Percentiles rank a stretch among this genome's conserved stretches.
Conservation (phyloP, 345 rosid genomes). For the Arabis alpina region DNA sequence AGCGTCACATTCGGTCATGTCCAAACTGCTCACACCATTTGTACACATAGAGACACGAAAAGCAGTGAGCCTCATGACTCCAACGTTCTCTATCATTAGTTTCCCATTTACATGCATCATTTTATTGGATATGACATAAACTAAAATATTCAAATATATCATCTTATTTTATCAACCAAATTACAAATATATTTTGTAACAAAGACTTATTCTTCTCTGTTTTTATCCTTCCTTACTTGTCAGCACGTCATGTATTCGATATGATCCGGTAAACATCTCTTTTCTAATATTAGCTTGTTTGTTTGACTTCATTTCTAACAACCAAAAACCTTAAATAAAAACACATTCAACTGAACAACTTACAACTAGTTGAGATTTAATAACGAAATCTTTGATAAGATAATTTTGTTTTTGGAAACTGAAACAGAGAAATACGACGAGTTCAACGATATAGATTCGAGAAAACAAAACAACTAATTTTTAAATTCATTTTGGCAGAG, state of each 20-base stretch:
- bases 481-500: background rate
- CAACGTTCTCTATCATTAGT: no score
- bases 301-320: slow-evolving; percentile 7
- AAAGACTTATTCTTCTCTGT: slow-evolving; percentile 11
- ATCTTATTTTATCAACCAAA: no score
- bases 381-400: background rate
- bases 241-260: slow-evolving; percentile 10
- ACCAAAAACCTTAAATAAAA: background rate
- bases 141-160: no score
- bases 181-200: background rate
- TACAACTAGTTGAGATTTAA: background rate
- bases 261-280: background rate
- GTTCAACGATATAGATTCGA: slow-evolving; percentile 10
- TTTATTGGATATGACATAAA: no score
- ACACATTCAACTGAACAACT: background rate
- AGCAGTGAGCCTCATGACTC: background rate
- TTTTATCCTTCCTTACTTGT: slow-evolving; percentile 1
- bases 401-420: background rate
- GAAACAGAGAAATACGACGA: background rate
- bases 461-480: slow-evolving; percentile 24
- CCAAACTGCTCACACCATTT: background rate
- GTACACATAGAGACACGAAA: background rate
- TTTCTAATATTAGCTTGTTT: slow-evolving; percentile 29
- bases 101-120: no score
- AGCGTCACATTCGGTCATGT: background rate